Conservation (phyloP, 805 yeast genomes). For the Soucietia sequanensis region DNA sequence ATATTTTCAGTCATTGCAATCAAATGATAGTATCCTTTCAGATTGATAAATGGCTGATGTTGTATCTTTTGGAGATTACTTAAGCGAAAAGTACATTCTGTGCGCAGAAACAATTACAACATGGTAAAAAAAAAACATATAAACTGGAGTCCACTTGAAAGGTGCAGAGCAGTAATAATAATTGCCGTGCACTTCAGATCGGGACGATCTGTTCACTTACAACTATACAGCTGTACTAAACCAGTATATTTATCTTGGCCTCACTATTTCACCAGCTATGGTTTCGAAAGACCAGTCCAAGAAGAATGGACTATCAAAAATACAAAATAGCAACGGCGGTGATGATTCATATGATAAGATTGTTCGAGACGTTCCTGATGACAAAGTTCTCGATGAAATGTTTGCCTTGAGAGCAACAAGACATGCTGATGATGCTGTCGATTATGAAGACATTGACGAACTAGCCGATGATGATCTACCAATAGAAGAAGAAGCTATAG, state of each 20-base stretch:
- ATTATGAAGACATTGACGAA: conserved; percentile 93
- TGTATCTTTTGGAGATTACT: too few relatives aligned
- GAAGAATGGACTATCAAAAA: conserved; percentile 4
- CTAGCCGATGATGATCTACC: conserved; percentile 81
- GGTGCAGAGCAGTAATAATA: too few relatives aligned
- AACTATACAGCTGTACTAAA: too few relatives aligned
- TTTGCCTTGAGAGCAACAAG: conserved; percentile 41
- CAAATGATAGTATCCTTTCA: neutral
- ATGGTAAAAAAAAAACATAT: too few relatives aligned
- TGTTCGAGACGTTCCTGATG: conserved; percentile 29
- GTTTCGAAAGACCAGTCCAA: conserved; percentile 1
- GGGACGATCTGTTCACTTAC: too few relatives aligned
- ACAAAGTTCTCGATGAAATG: conserved; percentile 36
- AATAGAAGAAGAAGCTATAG: conserved; percentile 20
- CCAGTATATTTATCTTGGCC: too few relatives aligned
- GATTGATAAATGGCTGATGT: neutral
- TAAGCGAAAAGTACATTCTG: too few relatives aligned
- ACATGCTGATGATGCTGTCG: conserved; percentile 91
- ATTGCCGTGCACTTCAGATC: too few relatives aligned
- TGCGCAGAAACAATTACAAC: too few relatives aligned
- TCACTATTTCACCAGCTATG: too few relatives aligned
- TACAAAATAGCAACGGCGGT: too few relatives aligned
- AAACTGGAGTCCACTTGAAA: too few relatives aligned
- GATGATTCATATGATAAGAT: conserved; percentile 16
- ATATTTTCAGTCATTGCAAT: neutral